phyloP scores from a whole-genome alignment of 192 early-diverging fungal genomes.

The Coemansia sp. region DNA sequence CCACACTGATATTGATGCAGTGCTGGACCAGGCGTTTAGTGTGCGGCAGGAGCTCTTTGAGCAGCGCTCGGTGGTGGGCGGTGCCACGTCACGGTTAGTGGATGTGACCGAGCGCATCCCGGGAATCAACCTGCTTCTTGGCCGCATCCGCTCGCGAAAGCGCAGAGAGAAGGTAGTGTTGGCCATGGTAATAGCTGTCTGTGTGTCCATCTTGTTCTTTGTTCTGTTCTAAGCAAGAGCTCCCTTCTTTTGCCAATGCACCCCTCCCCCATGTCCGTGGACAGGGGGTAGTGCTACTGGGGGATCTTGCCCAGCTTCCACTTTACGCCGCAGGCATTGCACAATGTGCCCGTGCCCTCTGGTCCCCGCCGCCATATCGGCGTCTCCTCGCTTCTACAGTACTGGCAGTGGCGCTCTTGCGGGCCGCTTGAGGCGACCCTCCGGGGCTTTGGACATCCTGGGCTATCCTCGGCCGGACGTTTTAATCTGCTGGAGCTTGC shows the following conservation, averaged over 20 bases:
- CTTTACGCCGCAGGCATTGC: slow-evolving; percentile 77
- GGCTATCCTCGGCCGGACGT: too few relatives aligned
- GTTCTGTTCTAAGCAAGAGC: too few relatives aligned
- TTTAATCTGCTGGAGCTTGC: too few relatives aligned
- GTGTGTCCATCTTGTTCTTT: slow-evolving; percentile 34
- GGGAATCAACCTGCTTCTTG: slow-evolving; percentile 44
- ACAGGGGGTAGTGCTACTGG: not conserved
- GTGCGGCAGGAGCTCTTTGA: slow-evolving; percentile 38
- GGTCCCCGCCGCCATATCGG: slow-evolving; percentile 80
- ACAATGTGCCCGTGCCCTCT: slow-evolving; percentile 62
- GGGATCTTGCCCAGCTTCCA: slow-evolving; percentile 78
- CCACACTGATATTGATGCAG: slow-evolving; percentile 46
- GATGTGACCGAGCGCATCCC: slow-evolving; percentile 41
- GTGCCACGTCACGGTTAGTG: slow-evolving; percentile 23
- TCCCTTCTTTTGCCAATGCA: too few relatives aligned
- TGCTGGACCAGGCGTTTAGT: slow-evolving; percentile 44
- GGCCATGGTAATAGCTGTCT: slow-evolving; percentile 30
- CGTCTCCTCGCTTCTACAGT: slow-evolving; percentile 61
- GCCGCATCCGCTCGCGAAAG: slow-evolving; percentile 42
- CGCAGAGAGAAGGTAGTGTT: slow-evolving; percentile 48
- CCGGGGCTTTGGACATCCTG: too few relatives aligned
- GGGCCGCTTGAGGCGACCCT: not conserved
- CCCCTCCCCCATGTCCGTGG: too few relatives aligned
- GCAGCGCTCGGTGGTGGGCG: slow-evolving; percentile 26
- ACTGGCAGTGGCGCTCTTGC: slow-evolving; percentile 56